These are phyloP conservation scores for Megacollybia marginata DNA, from an alignment of 768 basidiomycete genomes.

Conservation along the genomic window DNA sequence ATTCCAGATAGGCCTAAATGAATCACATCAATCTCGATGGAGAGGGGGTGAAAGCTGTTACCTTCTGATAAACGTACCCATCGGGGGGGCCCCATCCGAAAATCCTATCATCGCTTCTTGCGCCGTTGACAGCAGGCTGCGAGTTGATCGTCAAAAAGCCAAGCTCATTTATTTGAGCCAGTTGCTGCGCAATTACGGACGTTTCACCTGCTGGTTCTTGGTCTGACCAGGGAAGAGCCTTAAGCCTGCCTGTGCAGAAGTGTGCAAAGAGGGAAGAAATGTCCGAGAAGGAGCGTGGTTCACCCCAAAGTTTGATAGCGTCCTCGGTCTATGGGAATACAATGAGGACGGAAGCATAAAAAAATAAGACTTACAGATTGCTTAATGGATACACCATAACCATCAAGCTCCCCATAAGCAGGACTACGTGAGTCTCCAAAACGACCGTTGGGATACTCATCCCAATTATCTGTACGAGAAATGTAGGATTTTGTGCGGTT, in stretches of 20 bases:
- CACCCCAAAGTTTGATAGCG: conserved; percentile 83
- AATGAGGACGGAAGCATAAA: conserved; percentile 5
- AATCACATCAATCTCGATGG: neutral
- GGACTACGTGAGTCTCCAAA: conserved; percentile 97
- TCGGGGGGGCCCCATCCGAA: conserved; percentile 94
- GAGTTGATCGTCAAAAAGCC: conserved; percentile 98
- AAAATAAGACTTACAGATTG: conserved; percentile 54
- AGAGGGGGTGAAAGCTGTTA: conserved; percentile 15
- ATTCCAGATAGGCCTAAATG: conserved; percentile 86
- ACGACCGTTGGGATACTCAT: conserved; percentile 98
- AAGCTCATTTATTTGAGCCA: conserved; percentile 80
- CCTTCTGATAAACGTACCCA: conserved; percentile 96
- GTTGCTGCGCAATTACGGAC: conserved; percentile 63
- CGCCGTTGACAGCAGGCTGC: conserved; percentile 92
- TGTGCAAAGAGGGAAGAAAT: conserved; percentile 68
- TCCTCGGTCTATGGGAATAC: conserved; percentile 61
- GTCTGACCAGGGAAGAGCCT: conserved; percentile 93
- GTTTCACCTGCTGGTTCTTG: conserved; percentile 83
- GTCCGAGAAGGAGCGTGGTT: conserved; percentile 60
- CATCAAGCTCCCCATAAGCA: conserved; percentile 96
- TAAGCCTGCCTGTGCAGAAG: conserved; percentile 72
- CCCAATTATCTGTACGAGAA: conserved; percentile 97
- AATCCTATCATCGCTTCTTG: conserved; percentile 71
- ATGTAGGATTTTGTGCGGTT: conserved; percentile 94
- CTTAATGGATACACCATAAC: conserved; percentile 90